Evolutionary conservation across 495 filamentous ascomycete species (phyloP).

Genomic region (Hyaloscypha finlandica): DNA sequence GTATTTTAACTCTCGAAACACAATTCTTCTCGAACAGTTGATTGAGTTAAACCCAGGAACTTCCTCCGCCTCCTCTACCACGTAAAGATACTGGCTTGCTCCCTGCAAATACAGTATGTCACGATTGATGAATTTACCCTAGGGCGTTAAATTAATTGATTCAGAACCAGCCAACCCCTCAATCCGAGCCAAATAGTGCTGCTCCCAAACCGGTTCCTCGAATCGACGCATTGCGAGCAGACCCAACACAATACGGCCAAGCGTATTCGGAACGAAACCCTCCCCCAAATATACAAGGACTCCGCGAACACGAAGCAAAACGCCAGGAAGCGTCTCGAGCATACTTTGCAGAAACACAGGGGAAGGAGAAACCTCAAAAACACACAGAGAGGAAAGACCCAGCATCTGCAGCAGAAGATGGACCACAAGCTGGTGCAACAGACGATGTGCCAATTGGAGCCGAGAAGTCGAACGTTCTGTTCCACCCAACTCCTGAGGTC

Average conservation of each 20-base stretch:
- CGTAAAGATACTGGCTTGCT: too few relatives aligned
- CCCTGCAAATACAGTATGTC: background rate
- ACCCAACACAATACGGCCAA: slow-evolving; percentile 18
- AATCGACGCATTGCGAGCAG: background rate
- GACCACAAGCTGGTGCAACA: slow-evolving; percentile 12
- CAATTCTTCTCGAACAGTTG: too few relatives aligned
- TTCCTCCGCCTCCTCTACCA: background rate
- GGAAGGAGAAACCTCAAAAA: slow-evolving; percentile 5
- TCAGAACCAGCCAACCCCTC: background rate
- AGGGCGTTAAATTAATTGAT: background rate
- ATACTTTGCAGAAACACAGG: slow-evolving; percentile 13
- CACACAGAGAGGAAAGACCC: slow-evolving; percentile 4
- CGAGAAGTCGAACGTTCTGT: slow-evolving; percentile 18
- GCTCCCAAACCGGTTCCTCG: background rate
- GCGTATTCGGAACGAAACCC: slow-evolving; percentile 19
- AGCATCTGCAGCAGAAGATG: slow-evolving; percentile 1
- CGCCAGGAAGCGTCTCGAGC: slow-evolving; percentile 8
- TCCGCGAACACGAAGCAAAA: slow-evolving; percentile 8
- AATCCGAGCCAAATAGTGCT: background rate
- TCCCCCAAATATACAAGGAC: slow-evolving; percentile 17
- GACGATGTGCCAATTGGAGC: slow-evolving; percentile 18
- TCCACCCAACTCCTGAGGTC: slow-evolving; percentile 17
- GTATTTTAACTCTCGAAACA: background rate
- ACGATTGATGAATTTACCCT: too few relatives aligned
- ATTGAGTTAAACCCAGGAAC: background rate